These are phyloP conservation scores for Phlyctochytrium arcticum DNA, from an alignment of 192 early-diverging fungal species.

Conservation along the genomic window DNA sequence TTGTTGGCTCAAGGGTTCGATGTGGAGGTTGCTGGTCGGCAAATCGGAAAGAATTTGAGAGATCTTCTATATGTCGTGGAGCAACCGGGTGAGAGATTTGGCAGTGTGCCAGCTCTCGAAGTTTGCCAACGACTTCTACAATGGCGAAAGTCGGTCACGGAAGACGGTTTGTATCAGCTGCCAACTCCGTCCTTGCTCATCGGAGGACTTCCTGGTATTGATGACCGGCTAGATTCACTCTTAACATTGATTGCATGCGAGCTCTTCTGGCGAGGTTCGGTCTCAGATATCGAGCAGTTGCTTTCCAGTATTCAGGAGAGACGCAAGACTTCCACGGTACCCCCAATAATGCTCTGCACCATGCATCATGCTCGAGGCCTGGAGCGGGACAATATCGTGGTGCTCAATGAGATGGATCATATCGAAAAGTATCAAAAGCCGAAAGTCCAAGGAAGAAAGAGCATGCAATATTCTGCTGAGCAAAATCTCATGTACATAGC, in stretches of 20 bases:
- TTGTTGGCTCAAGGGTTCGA: constrained; percentile 10
- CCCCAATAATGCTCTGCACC: constrained; percentile 13
- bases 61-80: neutral
- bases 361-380: constrained; percentile 24
- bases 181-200: neutral
- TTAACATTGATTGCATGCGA: neutral
- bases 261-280: neutral
- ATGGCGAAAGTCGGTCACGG: neutral
- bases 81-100: neutral
- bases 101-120: neutral
- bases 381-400: constrained; percentile 16
- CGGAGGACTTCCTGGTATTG: constrained; percentile 6
- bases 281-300: neutral
- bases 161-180: neutral
- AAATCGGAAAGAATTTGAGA: constrained; percentile 7
- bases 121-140: neutral
- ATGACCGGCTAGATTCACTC: constrained; percentile 20
- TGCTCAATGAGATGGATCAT: constrained; percentile 25
- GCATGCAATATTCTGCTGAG: no score
- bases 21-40: constrained; percentile 13
- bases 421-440: neutral
- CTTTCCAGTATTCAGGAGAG: neutral
- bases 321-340: neutral
- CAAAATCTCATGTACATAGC: constrained; percentile 25
- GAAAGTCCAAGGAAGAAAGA: neutral